A percentile compares a stretch with the other conserved stretches of the same genome.
Conservation (phyloP, 1,139 yeast genomes). For the Debaryomycetaceae sp. region DNA sequence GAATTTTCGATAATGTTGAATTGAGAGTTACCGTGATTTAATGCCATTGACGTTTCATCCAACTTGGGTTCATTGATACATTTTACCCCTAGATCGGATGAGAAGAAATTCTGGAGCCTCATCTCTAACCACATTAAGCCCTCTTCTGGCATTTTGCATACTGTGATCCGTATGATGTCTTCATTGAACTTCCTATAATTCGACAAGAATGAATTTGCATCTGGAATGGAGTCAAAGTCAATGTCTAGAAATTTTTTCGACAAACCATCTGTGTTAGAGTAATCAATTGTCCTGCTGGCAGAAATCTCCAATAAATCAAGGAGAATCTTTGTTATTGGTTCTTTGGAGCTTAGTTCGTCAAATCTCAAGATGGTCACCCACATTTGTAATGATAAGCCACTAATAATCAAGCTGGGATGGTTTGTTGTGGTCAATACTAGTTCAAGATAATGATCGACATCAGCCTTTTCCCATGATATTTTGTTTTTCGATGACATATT, state of each 20-base stretch:
- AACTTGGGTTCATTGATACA: conserved; percentile 57
- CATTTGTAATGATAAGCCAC: conserved; percentile 87
- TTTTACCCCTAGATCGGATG: conserved; percentile 66
- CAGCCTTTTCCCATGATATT: conserved; percentile 49
- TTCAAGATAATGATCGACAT: conserved; percentile 60
- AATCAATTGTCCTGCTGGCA: conserved; percentile 75
- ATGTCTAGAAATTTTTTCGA: conserved; percentile 66
- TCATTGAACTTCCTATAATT: conserved; percentile 84
- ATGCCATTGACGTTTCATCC: conserved; percentile 65
- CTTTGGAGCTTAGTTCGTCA: conserved; percentile 61
- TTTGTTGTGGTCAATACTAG: conserved; percentile 77
- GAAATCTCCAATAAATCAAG: conserved; percentile 72
- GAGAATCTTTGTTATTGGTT: conserved; percentile 49
- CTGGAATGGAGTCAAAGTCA: conserved; percentile 88
- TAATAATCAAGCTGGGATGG: conserved; percentile 83
- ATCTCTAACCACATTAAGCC: conserved; percentile 80
- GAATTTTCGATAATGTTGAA: conserved; percentile 86
- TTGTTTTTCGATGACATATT: conserved; percentile 40
- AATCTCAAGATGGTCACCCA: conserved; percentile 90
- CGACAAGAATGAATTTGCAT: conserved; percentile 69
- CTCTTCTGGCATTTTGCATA: conserved; percentile 81
- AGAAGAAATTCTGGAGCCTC: conserved; percentile 68
- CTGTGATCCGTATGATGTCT: conserved; percentile 83
- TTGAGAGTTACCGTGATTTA: conserved; percentile 75
- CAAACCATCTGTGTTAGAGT: conserved; percentile 60